A percentile compares a stretch with the other conserved stretches of the same genome.
Conservation (phyloP, 1,284 basidiomycete genomes). For the Veloporphyrellus conicus region DNA sequence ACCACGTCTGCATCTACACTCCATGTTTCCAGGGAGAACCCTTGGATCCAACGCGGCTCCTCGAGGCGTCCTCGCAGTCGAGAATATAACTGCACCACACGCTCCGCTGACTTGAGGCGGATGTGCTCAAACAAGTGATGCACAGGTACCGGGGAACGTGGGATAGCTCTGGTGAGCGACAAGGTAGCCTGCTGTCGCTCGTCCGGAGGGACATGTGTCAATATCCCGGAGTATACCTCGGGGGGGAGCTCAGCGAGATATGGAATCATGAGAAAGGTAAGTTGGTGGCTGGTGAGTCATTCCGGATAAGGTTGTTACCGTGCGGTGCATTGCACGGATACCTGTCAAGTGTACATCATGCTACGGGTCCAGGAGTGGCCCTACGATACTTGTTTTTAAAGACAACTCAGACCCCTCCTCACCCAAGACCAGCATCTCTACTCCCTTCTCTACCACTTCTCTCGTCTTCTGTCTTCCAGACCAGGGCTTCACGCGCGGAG, state of each 20-base stretch:
- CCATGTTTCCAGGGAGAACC: slow-evolving; percentile 54
- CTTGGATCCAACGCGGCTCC: slow-evolving; percentile 40
- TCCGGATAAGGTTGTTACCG: too few species aligned
- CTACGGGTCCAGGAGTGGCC: slow-evolving; percentile 17
- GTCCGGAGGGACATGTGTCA: slow-evolving; percentile 41
- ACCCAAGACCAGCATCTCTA: slow-evolving; percentile 40
- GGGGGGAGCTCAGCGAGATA: slow-evolving; percentile 42
- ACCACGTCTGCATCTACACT: slow-evolving; percentile 59
- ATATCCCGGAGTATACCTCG: slow-evolving; percentile 56
- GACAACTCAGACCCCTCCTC: slow-evolving; percentile 29
- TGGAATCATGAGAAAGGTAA: slow-evolving; percentile 9
- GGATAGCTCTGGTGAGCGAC: slow-evolving; percentile 53
- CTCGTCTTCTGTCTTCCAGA: slow-evolving; percentile 42
- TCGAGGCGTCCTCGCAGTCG: slow-evolving; percentile 41
- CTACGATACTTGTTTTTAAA: slow-evolving; percentile 32
- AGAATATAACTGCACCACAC: slow-evolving; percentile 45
- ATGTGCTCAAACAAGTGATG: slow-evolving; percentile 50
- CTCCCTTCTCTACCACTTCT: slow-evolving; percentile 46
- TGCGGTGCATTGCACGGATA: background rate
- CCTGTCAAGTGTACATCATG: background rate
- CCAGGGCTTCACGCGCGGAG: slow-evolving; percentile 43
- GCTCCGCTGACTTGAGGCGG: slow-evolving; percentile 40
- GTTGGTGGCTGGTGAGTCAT: too few species aligned
- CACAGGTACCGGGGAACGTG: slow-evolving; percentile 49
- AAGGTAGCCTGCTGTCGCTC: slow-evolving; percentile 43